Evolutionary conservation across 805 yeast species (phyloP), one percentile per base, ranked within the genome.

Genomic region (Cyberlindnera nakhonratchasimensis): DNA sequence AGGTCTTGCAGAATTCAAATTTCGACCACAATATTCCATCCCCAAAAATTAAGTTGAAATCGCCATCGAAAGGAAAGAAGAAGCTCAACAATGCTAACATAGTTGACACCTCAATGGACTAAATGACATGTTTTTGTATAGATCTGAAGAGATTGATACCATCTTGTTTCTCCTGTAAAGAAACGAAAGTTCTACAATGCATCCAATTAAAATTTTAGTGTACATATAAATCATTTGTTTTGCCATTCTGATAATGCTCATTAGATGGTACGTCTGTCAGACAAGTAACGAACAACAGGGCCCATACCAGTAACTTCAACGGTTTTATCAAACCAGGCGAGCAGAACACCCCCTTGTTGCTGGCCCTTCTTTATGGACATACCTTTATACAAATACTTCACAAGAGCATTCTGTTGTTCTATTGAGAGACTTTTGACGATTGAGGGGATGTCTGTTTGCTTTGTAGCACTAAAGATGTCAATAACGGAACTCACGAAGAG

Each of bases 321-420:
- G 16, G 91, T 77, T 65, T 88, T 89, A 53, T 91, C 97, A 60
- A 83, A 87, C 99, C 99, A 93, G 24, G 83, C 78, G 54, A 93
- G 75, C 53, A 93, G 64, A 35, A 82, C 72, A 35, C 96, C 96
- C 16, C 96, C 96, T 50, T 82, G 88, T 55, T 83, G 86, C 50
- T 87, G 86, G 10, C 93, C 90, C 52, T 79, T 80, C 23, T 81
- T 74, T 10, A 81, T 66, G 34, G 80, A 69, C 96, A 93, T 88
- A 23, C 88, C 88, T 57, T 82, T 83, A 66, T 90, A 93, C 40
- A 93, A 69, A 61, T 85, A 86, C 62, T 93, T 93, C 34, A 89
- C 71, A 57, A 93, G 75, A 2, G 76, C 79, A 53, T 86, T 91
- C 52, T 82, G 84, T 59, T 88, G 86, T 45, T 77, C 81, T 14